Evolutionary conservation across 371 early-diverging fungal species (phyloP).

Genomic region (Gilbertella persicaria): DNA sequence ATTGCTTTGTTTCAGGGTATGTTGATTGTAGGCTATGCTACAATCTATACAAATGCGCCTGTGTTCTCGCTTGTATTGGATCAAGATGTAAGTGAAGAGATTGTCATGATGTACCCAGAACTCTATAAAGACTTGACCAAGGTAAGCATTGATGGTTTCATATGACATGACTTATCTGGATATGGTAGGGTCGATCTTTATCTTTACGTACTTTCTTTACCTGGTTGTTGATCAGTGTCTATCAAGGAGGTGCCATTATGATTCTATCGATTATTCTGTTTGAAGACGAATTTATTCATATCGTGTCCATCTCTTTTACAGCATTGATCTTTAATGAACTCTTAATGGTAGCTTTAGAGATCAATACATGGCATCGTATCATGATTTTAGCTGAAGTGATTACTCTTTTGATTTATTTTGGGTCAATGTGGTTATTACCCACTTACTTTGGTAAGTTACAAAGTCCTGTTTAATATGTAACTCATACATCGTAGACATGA

Average conservation of each 20-base stretch:
- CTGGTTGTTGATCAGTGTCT: slow-evolving; percentile 95
- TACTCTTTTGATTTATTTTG: slow-evolving; percentile 82
- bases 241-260: slow-evolving; percentile 98
- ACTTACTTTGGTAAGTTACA: slow-evolving; percentile 82
- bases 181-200: slow-evolving; percentile 78
- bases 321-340: slow-evolving; percentile 97
- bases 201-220: slow-evolving; percentile 93
- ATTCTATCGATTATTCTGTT: slow-evolving; percentile 91
- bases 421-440: slow-evolving; percentile 85
- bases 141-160: slow-evolving; percentile 31
- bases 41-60: slow-evolving; percentile 97
- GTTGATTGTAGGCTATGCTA: slow-evolving; percentile 82
- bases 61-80: slow-evolving; percentile 96
- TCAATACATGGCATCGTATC: slow-evolving; percentile 85
- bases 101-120: slow-evolving; percentile 95
- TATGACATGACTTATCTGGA: not conserved
- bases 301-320: slow-evolving; percentile 97
- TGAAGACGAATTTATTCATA: slow-evolving; percentile 94
- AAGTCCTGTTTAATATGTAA: not conserved
- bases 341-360: slow-evolving; percentile 97
- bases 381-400: slow-evolving; percentile 87
- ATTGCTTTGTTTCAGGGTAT: slow-evolving; percentile 94
- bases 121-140: slow-evolving; percentile 96
- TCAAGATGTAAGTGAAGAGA: slow-evolving; percentile 90
- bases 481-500: slow-evolving; percentile 58